Evolutionary conservation across 768 basidiomycete species (phyloP).

Genomic region (Hortiboletus campestris): DNA sequence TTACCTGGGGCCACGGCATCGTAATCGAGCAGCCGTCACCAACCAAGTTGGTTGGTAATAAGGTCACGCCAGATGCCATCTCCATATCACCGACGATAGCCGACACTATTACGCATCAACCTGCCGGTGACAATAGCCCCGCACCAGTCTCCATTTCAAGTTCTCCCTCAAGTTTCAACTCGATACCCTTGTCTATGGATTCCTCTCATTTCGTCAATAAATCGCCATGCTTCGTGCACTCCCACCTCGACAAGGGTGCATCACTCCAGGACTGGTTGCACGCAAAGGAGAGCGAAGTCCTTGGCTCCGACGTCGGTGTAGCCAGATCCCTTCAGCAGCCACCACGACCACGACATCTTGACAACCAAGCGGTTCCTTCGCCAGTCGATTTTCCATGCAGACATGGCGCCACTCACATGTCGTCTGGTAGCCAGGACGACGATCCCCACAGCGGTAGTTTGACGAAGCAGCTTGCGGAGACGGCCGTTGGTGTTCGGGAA

Average conservation of each 20-base stretch:
- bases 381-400: constrained; percentile 16
- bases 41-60: constrained; percentile 17
- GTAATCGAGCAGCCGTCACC: constrained; percentile 36
- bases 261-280: constrained; percentile 76
- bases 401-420: constrained; percentile 16
- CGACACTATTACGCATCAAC: constrained; percentile 19
- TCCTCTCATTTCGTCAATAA: constrained; percentile 26
- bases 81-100: constrained; percentile 21
- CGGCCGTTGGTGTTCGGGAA: constrained; percentile 94
- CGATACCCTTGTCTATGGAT: constrained; percentile 29
- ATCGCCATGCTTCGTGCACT: constrained; percentile 93
- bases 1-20: constrained; percentile 36
- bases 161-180: constrained; percentile 28
- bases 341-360: constrained; percentile 11
- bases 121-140: background rate
- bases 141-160: constrained; percentile 26
- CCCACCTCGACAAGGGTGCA: constrained; percentile 79
- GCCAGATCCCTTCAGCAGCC: constrained; percentile 46
- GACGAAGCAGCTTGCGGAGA: constrained; percentile 93
- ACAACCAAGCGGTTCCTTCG: constrained; percentile 1
- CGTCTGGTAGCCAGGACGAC: constrained; percentile 45
- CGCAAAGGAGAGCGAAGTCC: constrained; percentile 27
- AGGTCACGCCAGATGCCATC: constrained; percentile 2
- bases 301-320: constrained; percentile 44
- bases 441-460: constrained; percentile 74